Evolutionary conservation across 177 flowering plant species (phyloP).

Genomic region (Tripterygium wilfordii): DNA sequence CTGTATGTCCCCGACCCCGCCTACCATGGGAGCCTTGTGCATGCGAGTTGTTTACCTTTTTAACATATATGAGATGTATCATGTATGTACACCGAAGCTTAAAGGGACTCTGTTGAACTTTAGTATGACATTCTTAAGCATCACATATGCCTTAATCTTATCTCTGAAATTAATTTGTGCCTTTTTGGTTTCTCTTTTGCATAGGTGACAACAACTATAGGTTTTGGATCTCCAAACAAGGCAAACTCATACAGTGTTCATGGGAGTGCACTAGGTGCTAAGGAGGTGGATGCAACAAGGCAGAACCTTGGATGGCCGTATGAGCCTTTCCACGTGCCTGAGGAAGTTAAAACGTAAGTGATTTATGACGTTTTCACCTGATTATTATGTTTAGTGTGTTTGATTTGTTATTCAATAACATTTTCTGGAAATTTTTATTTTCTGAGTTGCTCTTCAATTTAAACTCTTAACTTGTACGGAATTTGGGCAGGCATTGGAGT

Average conservation of each 20-base stretch:
- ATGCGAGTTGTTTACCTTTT: no score
- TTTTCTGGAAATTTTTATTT: no score
- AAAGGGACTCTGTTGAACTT: no score
- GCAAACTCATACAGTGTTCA: constrained; percentile 93
- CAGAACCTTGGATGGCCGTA: constrained; percentile 84
- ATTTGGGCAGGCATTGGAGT: constrained; percentile 79
- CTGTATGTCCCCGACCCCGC: no score
- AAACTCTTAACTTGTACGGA: constrained; percentile 6
- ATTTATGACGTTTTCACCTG: background rate
- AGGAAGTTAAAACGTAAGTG: constrained; percentile 75
- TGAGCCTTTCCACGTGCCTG: constrained; percentile 94
- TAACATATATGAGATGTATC: no score
- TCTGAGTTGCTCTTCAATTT: no score
- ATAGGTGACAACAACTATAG: constrained; percentile 96
- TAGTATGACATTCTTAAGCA: no score
- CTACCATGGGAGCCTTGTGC: no score
- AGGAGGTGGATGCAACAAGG: constrained; percentile 96
- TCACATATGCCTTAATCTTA: no score
- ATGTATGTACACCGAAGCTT: no score
- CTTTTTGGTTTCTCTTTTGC: constrained; percentile 1
- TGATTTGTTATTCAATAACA: constrained; percentile 7
- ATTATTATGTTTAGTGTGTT: background rate
- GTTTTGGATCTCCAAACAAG: constrained; percentile 98
- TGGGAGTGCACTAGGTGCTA: constrained; percentile 89
- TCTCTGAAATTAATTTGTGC: background rate